Base-by-base conservation (phyloP, 257 asterid genomes). In the Vinca minor region DNA sequence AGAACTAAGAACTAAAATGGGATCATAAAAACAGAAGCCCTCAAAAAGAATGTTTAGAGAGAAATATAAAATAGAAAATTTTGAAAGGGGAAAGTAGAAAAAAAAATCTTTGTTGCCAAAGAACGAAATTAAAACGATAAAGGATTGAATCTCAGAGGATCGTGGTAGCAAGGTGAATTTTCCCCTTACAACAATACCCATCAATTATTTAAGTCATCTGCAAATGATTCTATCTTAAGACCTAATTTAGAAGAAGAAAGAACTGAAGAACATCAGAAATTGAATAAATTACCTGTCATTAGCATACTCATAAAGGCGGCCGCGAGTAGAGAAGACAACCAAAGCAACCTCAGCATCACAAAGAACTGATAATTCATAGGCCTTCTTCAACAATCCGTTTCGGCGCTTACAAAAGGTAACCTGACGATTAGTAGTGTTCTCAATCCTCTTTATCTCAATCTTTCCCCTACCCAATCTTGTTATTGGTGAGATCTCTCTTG, bases 341-440 rank as follows among this genome's bases (percentile, higher is more conserved):
- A 91, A 74, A 62, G 96, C 95, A 73, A 91, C 89, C 72, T 91
- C 98, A 53, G 98, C 98, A 69, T 91, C 98, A 64, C 98, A 91
- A 26, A 88, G 96, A 63, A 88, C 98, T 62, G 98, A 91, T 11
- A 91, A 65, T 67, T 91, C 98, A 71, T 91, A 91, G 14, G 98
- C 98, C 62, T 88, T 88, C 69, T 91, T 91, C 5, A 91, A 85
- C 74, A 91, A 56, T 15, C 98, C 98, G 38, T 78, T 91, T 8
- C 98, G 83, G 63, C 98, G 87, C 76, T 91, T 91, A 71, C 98
- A 91, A 83, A 91, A 91, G 18, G 98, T 91, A 0, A 91, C 98
- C 67, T 91, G 98, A 0, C 98, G 95, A 77, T 91, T 91, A 0
- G 98, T 91, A 18, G 96, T 88, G 86, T 88, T 91, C 56, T 91